Base-by-base conservation (phyloP, 495 filamentous ascomycete genomes). In the Neurospora sp. region DNA sequence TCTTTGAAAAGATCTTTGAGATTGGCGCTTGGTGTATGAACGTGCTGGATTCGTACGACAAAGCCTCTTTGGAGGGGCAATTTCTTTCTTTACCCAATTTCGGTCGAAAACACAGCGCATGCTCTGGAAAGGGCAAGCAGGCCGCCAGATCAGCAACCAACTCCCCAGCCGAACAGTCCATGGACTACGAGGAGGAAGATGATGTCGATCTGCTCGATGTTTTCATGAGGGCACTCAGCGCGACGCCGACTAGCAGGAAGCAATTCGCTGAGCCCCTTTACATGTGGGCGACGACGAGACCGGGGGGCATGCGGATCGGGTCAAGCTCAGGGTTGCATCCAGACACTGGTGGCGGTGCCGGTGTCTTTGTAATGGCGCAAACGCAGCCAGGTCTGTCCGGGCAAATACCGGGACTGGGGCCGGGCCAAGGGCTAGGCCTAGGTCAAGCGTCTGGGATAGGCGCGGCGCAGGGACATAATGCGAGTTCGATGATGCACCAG, bases 1-100 rank as follows among this genome's bases (percentile, higher is more conserved):
- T 90, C 39, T 80, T 87, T 70, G 82, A 87, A 73, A 89, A 87
- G 76, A 81, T 88, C 35, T 86, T 87, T 73, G 85, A 88, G 72
- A 84, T 88, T 69, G 80, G 83, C 11, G 85, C 84, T 72, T 86
- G 85, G 9, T 87, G 87, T 75, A 79, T 86, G 5, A 85, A 87
- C 75, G 85, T 88, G 11, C 78, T 88, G 68, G 78, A 75, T 53
- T 76, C 78, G 12, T 81, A 74, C 53, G 79, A 73, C 66, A 39
- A 20, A 5, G 74, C 74, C 53, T 40, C 44, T 37, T 20, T 71
- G 20, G 41, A 37, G 31, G 27, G 40, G 2, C 40, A 71, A 8
- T 71, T 71, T 27, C 14, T 20, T 4, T 9, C 71, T 22, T 42
- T 41, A 18, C 71, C 38, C 11, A 69, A 66, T 5, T 66, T 66